Conservation (phyloP, 2,329 filamentous ascomycete species). For the Ophiostoma populinum region DNA sequence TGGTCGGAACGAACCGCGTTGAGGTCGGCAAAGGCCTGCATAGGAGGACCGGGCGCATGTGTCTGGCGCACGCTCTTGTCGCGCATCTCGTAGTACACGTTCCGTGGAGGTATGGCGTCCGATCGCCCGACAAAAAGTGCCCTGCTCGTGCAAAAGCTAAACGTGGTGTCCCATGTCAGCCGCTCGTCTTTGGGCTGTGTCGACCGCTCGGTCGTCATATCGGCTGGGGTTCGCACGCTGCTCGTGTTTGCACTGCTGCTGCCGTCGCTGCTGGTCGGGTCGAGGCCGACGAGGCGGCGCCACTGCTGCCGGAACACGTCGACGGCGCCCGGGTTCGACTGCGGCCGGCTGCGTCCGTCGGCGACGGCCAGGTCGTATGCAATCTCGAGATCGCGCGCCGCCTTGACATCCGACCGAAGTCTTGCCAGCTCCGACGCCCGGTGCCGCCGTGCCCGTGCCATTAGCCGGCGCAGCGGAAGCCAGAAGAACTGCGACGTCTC, state of each 20-base stretch:
- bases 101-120: background rate
- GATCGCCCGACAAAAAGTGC: no score
- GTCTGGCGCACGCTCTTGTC: no score
- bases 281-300: conserved; percentile 15
- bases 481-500: conserved; percentile 18
- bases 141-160: no score
- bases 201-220: no score
- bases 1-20: no score
- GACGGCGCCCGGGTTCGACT: conserved; percentile 11
- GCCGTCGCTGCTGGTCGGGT: background rate
- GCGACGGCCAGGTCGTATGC: conserved; percentile 15
- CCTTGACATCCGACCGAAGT: conserved; percentile 15
- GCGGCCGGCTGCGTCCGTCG: conserved; percentile 15
- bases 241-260: no score
- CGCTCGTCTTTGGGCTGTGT: no score
- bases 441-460: conserved; percentile 21
- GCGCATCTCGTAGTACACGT: no score
- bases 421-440: conserved; percentile 20
- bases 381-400: conserved; percentile 15
- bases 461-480: conserved; percentile 23
- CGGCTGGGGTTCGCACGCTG: no score
- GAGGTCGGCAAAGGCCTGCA: no score
- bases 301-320: conserved; percentile 18
- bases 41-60: no score
- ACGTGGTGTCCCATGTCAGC: no score